These are phyloP conservation scores for Boletellus deceptivus DNA, from an alignment of 1,284 basidiomycete species.

Conservation along the genomic window DNA sequence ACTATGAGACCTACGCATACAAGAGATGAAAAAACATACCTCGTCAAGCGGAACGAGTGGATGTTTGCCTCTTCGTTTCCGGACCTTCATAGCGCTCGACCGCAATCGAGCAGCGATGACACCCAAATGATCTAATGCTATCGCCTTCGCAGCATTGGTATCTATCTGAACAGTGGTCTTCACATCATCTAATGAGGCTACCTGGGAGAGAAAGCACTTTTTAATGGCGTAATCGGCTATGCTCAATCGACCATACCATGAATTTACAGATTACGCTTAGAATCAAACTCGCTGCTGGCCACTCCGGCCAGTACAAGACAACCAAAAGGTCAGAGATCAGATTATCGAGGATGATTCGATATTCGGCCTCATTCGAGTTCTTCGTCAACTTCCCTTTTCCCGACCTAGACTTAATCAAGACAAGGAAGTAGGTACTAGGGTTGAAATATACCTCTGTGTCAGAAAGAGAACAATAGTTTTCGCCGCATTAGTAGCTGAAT, in stretches of 20 bases:
- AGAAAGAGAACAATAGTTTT: constrained; percentile 84
- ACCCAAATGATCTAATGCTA: constrained; percentile 92
- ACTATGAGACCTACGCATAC: background rate
- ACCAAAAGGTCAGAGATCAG: constrained; percentile 86
- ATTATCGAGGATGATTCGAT: constrained; percentile 87
- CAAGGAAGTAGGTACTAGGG: background rate
- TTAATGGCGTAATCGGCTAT: background rate
- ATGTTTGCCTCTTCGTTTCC: constrained; percentile 33
- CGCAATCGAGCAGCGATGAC: constrained; percentile 85
- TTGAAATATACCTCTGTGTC: constrained; percentile 60
- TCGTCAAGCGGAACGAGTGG: constrained; percentile 66
- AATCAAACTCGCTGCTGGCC: constrained; percentile 88
- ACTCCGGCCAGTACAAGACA: constrained; percentile 92
- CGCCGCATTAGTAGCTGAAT: constrained; percentile 80
- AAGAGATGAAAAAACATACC: constrained; percentile 35
- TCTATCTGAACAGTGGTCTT: constrained; percentile 67
- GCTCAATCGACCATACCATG: constrained; percentile 58
- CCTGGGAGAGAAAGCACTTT: constrained; percentile 20
- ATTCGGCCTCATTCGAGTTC: constrained; percentile 87
- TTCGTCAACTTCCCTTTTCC: constrained; percentile 84
- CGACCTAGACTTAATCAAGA: constrained; percentile 44
- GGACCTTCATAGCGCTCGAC: constrained; percentile 54
- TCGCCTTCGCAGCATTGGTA: constrained; percentile 77
- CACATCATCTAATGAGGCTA: constrained; percentile 76
- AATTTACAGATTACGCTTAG: constrained; percentile 76